Evolutionary conservation across 2,329 filamentous ascomycete genomes (phyloP).

Genomic region (Neonectria magnoliae): DNA sequence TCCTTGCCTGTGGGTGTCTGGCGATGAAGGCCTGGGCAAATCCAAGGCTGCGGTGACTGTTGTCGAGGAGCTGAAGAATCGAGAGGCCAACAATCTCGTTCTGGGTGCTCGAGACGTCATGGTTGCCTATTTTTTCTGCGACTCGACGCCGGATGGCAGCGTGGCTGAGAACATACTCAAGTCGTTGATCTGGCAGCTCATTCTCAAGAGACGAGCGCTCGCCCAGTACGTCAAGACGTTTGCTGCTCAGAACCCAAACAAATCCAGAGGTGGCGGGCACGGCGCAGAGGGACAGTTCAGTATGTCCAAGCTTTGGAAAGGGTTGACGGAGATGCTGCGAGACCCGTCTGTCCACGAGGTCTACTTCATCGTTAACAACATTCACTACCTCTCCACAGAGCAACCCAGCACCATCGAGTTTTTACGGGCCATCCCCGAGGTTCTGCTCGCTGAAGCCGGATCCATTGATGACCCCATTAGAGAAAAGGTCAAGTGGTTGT

Average conservation of each 20-base stretch:
- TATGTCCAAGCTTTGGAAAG: slow-evolving; percentile 46
- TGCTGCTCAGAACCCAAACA: slow-evolving; percentile 44
- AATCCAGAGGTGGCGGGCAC: slow-evolving; percentile 1
- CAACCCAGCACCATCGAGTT: slow-evolving; percentile 6
- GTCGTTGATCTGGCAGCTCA: slow-evolving; percentile 51
- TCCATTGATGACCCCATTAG: slow-evolving; percentile 3
- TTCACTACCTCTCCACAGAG: slow-evolving; percentile 52
- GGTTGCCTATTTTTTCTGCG: slow-evolving; percentile 54
- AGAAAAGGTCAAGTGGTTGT: slow-evolving; percentile 47
- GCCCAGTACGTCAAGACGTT: slow-evolving; percentile 50
- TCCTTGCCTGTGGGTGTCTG: slow-evolving; percentile 21
- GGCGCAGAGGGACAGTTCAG: slow-evolving; percentile 6
- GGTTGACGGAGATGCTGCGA: slow-evolving; percentile 51
- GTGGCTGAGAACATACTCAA: slow-evolving; percentile 53
- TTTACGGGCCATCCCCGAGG: background rate
- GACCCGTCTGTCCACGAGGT: slow-evolving; percentile 45
- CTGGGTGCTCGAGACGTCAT: slow-evolving; percentile 36
- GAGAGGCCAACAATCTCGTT: slow-evolving; percentile 5
- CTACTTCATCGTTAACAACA: slow-evolving; percentile 53
- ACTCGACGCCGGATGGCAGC: slow-evolving; percentile 46
- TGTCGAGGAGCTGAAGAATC: slow-evolving; percentile 14
- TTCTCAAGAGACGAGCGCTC: slow-evolving; percentile 47
- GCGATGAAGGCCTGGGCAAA: slow-evolving; percentile 16
- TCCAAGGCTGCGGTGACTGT: slow-evolving; percentile 12
- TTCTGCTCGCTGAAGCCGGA: background rate